phyloP scores from a whole-genome alignment of 768 basidiomycete genomes.

The Auriscalpium vulgare region DNA sequence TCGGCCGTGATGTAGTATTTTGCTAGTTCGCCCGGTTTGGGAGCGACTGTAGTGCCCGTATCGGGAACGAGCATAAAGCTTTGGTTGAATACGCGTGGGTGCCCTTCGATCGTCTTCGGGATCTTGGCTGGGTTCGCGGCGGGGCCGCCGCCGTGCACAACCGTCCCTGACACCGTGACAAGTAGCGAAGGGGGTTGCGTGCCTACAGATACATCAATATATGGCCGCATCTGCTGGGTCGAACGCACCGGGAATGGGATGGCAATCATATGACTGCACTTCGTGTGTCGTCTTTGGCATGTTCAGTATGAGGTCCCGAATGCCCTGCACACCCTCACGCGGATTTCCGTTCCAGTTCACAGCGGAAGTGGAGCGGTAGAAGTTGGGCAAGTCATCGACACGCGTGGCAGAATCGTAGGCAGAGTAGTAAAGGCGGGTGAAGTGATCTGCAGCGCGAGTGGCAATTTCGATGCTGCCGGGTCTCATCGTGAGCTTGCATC shows the following conservation, averaged over 20 bases:
- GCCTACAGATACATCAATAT: constrained; percentile 32
- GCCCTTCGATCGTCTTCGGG: constrained; percentile 50
- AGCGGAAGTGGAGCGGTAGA: constrained; percentile 71
- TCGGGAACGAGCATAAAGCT: constrained; percentile 82
- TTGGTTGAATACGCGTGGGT: constrained; percentile 81
- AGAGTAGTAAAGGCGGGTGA: constrained; percentile 74
- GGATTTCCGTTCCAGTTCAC: constrained; percentile 84
- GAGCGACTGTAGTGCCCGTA: constrained; percentile 40
- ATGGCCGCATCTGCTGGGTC: neutral
- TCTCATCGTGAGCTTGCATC: neutral
- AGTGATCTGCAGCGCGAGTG: constrained; percentile 75
- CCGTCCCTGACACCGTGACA: constrained; percentile 73
- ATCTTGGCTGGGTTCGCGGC: constrained; percentile 48
- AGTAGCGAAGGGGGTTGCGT: constrained; percentile 73
- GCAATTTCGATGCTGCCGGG: constrained; percentile 72
- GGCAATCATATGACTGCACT: constrained; percentile 82
- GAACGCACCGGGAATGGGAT: constrained; percentile 72
- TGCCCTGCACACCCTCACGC: constrained; percentile 62
- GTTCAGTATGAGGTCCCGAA: constrained; percentile 55
- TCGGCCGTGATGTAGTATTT: constrained; percentile 80
- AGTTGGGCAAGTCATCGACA: constrained; percentile 66
- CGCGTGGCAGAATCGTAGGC: constrained; percentile 79
- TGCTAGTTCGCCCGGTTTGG: constrained; percentile 64
- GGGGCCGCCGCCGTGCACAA: constrained; percentile 59
- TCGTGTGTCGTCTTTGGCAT: constrained; percentile 82